These are phyloP conservation scores for Quercus berberidifolia DNA, from an alignment of 306 rosid genomes.

Conservation along the genomic window DNA sequence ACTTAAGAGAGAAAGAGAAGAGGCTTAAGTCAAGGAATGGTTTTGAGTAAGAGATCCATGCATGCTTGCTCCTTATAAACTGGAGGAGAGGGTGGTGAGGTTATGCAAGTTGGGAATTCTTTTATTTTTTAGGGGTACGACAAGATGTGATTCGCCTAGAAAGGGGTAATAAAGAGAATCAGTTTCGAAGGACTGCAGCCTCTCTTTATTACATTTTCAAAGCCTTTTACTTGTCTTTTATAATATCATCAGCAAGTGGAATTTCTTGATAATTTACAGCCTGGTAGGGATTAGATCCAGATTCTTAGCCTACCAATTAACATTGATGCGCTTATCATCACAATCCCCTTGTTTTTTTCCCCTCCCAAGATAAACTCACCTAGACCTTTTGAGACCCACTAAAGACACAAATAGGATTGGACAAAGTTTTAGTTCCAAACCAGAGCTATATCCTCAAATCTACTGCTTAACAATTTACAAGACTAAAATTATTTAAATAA, in stretches of 20 bases:
- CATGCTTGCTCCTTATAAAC: conserved; percentile 47
- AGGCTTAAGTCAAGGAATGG: conserved; percentile 21
- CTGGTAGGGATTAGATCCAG: conserved; percentile 66
- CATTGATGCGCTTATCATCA: conserved; percentile 29
- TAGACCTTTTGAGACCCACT: conserved; percentile 16
- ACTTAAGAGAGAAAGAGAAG: neutral
- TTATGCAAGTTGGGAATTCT: conserved; percentile 51
- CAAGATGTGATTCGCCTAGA: conserved; percentile 45
- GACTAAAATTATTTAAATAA: no score
- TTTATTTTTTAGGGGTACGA: conserved; percentile 3
- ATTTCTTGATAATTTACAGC: conserved; percentile 37
- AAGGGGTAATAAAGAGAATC: conserved; percentile 12
- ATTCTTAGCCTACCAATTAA: conserved; percentile 30
- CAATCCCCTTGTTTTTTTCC: neutral
- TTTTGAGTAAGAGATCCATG: conserved; percentile 15
- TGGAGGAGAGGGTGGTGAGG: conserved; percentile 25
- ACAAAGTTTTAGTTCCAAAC: no score
- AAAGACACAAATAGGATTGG: conserved; percentile 12
- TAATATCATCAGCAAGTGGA: conserved; percentile 27
- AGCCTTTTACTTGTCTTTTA: conserved; percentile 16
- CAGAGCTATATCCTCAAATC: no score
- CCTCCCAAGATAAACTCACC: neutral
- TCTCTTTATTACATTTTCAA: neutral
- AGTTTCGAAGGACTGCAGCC: neutral
- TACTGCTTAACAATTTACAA: no score